Conservation (phyloP, 345 rosid genomes). For the Populus nigra region DNA sequence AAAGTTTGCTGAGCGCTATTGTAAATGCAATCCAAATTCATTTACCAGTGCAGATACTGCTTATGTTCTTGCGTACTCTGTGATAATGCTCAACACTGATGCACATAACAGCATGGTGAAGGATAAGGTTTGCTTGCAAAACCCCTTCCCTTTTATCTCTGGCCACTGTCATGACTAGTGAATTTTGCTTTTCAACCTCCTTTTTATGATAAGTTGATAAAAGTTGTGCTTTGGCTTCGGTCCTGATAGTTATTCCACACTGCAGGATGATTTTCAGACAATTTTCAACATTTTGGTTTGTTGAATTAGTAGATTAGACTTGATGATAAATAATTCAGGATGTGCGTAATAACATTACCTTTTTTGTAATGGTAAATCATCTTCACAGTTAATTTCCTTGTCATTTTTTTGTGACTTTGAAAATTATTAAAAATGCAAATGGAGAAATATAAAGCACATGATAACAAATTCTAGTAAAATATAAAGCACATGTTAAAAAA, state of each 20-base stretch:
- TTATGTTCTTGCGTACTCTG: constrained; percentile 92
- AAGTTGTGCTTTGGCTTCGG: not conserved
- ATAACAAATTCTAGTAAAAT: not conserved
- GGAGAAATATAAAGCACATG: not conserved
- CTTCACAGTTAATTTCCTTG: not conserved
- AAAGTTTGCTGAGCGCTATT: constrained; percentile 95
- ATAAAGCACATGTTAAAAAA: not conserved
- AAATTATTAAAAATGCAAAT: not conserved
- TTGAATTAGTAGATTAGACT: not conserved
- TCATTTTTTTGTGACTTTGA: not conserved
- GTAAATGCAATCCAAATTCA: constrained; percentile 86
- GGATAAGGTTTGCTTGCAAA: constrained; percentile 70
- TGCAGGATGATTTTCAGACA: not conserved
- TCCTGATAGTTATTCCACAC: not conserved
- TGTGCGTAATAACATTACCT: not conserved
- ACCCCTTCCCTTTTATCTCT: constrained; percentile 17
- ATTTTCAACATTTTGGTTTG: not conserved
- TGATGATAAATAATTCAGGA: not conserved
- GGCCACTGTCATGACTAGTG: not conserved
- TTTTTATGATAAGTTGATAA: constrained; percentile 5
- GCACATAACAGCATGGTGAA: constrained; percentile 97
- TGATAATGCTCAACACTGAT: constrained; percentile 94
- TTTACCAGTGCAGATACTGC: constrained; percentile 96
- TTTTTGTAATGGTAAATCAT: not conserved
- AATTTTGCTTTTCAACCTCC: not conserved